Percentiles rank a stretch among this genome's conserved stretches.
phyloP scores from a whole-genome alignment of 345 rosid genomes.

The Moringa oleifera region DNA sequence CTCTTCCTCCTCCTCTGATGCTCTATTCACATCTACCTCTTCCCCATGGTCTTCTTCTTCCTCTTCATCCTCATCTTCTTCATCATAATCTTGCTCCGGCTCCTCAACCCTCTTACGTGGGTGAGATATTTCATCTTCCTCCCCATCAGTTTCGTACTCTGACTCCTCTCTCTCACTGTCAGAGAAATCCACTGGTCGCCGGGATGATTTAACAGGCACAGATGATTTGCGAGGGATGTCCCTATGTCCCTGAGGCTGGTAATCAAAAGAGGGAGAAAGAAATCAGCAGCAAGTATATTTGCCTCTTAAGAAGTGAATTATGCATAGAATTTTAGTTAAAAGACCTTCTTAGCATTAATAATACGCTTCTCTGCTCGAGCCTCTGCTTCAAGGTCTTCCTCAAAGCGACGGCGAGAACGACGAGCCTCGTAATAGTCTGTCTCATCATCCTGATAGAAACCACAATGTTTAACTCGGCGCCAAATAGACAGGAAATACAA shows the following conservation, averaged over 20 bases:
- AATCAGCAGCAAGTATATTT: neutral
- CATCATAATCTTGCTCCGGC: conserved; percentile 79
- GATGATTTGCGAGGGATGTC: conserved; percentile 63
- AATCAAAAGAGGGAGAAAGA: conserved; percentile 4
- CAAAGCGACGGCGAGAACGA: conserved; percentile 67
- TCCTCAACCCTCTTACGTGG: conserved; percentile 59
- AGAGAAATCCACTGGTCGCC: conserved; percentile 72
- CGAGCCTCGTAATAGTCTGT: conserved; percentile 72
- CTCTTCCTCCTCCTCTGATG: conserved; percentile 78
- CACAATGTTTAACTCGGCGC: conserved; percentile 7
- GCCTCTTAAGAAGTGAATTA: too few relatives aligned
- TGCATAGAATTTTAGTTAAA: conserved; percentile 1
- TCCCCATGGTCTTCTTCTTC: conserved; percentile 52
- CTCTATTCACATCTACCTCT: conserved; percentile 45
- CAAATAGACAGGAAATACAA: neutral
- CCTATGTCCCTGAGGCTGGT: conserved; percentile 51
- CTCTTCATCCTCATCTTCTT: conserved; percentile 70
- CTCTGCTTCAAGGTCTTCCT: conserved; percentile 92
- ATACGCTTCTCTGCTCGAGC: conserved; percentile 86
- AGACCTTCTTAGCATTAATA: conserved; percentile 92
- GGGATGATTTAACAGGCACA: conserved; percentile 47
- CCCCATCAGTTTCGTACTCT: conserved; percentile 92
- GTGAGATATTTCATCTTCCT: conserved; percentile 62
- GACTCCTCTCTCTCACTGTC: conserved; percentile 94
- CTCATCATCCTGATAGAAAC: conserved; percentile 70